These are phyloP conservation scores for Talaromyces sp. DNA, from an alignment of 2,329 filamentous ascomycete genomes.

Conservation along the genomic window DNA sequence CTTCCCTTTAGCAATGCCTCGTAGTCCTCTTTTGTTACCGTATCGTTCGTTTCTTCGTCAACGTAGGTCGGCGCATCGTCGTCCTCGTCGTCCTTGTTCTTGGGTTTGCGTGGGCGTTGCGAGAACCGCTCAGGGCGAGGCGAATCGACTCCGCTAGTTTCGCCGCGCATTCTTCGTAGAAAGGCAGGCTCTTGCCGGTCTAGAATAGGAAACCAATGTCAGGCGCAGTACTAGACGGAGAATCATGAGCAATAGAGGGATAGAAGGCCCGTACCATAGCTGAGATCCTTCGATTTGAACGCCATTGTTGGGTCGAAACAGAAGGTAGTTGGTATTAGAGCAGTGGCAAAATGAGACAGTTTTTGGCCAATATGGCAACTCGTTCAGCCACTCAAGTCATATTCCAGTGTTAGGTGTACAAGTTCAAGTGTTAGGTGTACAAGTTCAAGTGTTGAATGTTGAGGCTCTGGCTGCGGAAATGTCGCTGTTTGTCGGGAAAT, in stretches of 20 bases:
- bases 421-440: too few species aligned
- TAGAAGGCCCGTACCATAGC: constrained; percentile 31
- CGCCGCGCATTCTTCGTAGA: constrained; percentile 34
- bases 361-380: background rate
- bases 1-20: constrained; percentile 29
- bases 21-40: constrained; percentile 41
- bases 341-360: background rate
- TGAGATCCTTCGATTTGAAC: constrained; percentile 40
- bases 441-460: background rate
- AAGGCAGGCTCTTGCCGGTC: constrained; percentile 41
- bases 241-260: background rate
- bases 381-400: background rate
- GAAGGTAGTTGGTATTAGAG: background rate
- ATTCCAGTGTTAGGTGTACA: background rate
- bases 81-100: constrained; percentile 27
- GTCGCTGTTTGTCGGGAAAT: background rate
- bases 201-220: constrained; percentile 14
- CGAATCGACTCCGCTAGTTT: constrained; percentile 30
- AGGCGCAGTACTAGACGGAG: constrained; percentile 3
- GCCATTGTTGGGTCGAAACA: constrained; percentile 23
- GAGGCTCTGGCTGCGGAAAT: background rate
- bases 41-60: constrained; percentile 39
- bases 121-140: constrained; percentile 33
- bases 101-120: constrained; percentile 31
- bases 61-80: constrained; percentile 42